phyloP scores from a whole-genome alignment of 78 protist genomes.

The Dictyostelium capitatum region DNA sequence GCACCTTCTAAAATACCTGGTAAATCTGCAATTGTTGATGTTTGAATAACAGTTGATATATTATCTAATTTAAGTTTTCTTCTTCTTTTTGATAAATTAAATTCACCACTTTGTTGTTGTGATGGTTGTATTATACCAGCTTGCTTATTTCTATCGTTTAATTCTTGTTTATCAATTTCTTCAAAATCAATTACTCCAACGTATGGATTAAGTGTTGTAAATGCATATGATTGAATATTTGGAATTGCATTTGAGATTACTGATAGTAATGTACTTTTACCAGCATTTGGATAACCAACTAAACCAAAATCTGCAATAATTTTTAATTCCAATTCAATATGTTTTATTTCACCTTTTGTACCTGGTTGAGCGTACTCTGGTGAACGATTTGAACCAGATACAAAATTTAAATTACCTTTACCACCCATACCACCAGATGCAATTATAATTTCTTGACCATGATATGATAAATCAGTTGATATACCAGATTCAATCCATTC shows the following conservation, averaged over 20 bases:
- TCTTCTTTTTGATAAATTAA: slow-evolving; percentile 12
- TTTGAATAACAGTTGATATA: not conserved
- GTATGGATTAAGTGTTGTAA: slow-evolving; percentile 89
- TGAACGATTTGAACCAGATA: slow-evolving; percentile 69
- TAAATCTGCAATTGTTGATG: slow-evolving; percentile 83
- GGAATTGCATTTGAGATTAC: slow-evolving; percentile 84
- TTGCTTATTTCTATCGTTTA: not conserved
- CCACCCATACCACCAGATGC: slow-evolving; percentile 78
- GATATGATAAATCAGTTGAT: slow-evolving; percentile 12
- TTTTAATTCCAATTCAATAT: slow-evolving; percentile 73
- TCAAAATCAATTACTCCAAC: slow-evolving; percentile 83
- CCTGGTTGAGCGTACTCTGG: slow-evolving; percentile 76
- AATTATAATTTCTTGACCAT: slow-evolving; percentile 38
- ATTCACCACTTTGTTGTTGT: too few relatives aligned
- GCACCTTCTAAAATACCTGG: slow-evolving; percentile 92
- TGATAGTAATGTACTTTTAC: slow-evolving; percentile 85
- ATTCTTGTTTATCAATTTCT: not conserved
- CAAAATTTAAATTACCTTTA: slow-evolving; percentile 69
- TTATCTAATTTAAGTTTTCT: not conserved
- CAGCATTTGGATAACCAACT: slow-evolving; percentile 91
- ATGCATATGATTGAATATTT: slow-evolving; percentile 80
- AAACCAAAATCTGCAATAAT: slow-evolving; percentile 88
- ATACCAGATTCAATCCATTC: slow-evolving; percentile 5
- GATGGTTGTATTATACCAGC: too few relatives aligned
- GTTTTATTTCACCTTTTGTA: slow-evolving; percentile 70